Evolutionary conservation across 345 rosid species (phyloP).

Genomic region (Boechera divaricarpa): DNA sequence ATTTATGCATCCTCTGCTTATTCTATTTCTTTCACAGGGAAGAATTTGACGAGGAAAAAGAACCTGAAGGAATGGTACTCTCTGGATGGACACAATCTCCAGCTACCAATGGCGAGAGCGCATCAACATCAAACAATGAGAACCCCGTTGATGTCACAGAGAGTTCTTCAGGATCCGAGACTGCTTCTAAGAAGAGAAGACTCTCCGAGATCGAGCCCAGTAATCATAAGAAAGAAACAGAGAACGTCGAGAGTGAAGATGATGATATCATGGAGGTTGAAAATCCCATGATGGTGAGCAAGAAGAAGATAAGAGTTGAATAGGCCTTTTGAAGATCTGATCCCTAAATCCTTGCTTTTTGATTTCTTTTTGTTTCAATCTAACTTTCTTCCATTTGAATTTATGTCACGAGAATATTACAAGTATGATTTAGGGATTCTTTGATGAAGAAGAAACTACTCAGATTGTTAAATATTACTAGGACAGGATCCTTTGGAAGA

Average conservation of each 20-base stretch:
- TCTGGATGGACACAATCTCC: conserved; percentile 83
- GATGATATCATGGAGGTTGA: conserved; percentile 61
- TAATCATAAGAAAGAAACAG: conserved; percentile 42
- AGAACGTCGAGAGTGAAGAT: conserved; percentile 54
- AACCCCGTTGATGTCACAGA: conserved; percentile 42
- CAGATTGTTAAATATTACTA: conserved; percentile 38
- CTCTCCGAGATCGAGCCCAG: conserved; percentile 38
- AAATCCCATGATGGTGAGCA: conserved; percentile 54
- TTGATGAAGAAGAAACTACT: conserved; percentile 38
- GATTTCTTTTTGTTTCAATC: background rate
- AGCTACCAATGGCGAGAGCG: conserved; percentile 58
- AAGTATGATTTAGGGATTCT: conserved; percentile 42
- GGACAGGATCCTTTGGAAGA: conserved; percentile 25
- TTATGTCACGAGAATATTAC: conserved; percentile 24
- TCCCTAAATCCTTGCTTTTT: conserved; percentile 8
- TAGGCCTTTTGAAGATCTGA: conserved; percentile 37
- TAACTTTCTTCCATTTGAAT: conserved; percentile 33
- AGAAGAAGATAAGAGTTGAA: conserved; percentile 61
- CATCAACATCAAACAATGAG: conserved; percentile 56
- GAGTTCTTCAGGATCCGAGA: conserved; percentile 47
- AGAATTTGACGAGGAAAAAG: conserved; percentile 92
- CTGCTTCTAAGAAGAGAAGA: conserved; percentile 66
- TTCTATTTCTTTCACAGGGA: conserved; percentile 56
- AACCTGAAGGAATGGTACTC: conserved; percentile 96
- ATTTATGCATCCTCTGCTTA: conserved; percentile 16